Conservation (phyloP, 768 basidiomycete genomes). For the Postia placenta region DNA sequence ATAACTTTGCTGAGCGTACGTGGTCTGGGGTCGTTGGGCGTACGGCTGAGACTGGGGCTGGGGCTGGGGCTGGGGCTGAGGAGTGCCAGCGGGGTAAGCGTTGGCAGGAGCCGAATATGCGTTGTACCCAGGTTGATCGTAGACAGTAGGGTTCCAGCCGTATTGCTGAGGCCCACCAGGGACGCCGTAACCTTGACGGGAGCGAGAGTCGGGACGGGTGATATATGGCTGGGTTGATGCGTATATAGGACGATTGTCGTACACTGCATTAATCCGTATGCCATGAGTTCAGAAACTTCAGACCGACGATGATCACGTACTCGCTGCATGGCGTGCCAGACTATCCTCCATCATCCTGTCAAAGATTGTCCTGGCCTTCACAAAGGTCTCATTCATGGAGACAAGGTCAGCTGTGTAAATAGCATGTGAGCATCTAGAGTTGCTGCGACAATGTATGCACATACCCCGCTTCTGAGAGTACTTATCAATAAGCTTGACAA, state of each 20-base stretch:
- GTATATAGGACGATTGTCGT: constrained; percentile 39
- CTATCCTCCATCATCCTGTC: constrained; percentile 94
- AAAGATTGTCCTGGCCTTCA: constrained; percentile 83
- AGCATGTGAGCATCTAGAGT: constrained; percentile 2
- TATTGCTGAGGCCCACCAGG: constrained; percentile 34
- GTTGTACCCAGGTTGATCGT: constrained; percentile 39
- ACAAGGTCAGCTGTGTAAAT: constrained; percentile 72
- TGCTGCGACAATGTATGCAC: neutral
- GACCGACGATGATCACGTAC: constrained; percentile 33
- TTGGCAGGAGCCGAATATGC: constrained; percentile 29
- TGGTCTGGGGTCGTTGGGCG: constrained; percentile 18
- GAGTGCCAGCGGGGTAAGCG: constrained; percentile 21
- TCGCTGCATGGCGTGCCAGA: constrained; percentile 63
- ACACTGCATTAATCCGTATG: constrained; percentile 33
- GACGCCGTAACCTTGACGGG: constrained; percentile 24
- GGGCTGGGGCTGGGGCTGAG: constrained; percentile 23
- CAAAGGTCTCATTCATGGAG: constrained; percentile 91
- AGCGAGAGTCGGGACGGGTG: constrained; percentile 26
- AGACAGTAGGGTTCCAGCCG: constrained; percentile 44
- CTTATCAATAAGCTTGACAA: constrained; percentile 94
- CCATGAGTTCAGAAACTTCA: neutral
- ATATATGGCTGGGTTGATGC: constrained; percentile 18
- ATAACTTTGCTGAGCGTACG: constrained; percentile 24
- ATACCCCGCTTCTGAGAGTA: constrained; percentile 87
- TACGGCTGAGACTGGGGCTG: constrained; percentile 18